Evolutionary conservation across 805 yeast genomes (phyloP).

Genomic region (Wickerhamiella spandovensis): DNA sequence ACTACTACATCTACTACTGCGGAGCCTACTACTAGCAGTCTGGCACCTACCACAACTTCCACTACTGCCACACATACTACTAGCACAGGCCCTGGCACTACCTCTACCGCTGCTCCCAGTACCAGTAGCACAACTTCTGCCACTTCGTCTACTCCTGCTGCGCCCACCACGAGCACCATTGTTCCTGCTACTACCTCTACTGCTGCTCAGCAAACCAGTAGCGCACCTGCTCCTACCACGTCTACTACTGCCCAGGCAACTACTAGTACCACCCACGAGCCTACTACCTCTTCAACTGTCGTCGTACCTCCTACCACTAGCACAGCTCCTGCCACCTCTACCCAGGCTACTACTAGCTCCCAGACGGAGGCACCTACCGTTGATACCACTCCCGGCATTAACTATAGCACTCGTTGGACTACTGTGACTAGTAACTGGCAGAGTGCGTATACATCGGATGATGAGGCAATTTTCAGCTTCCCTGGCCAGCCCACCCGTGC

Average conservation of each 20-base stretch:
- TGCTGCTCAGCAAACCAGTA: no score
- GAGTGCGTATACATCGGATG: background rate
- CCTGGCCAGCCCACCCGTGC: background rate
- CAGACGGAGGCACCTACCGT: background rate
- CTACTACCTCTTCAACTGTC: background rate
- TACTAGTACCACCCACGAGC: no score
- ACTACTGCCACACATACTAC: no score
- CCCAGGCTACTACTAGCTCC: background rate
- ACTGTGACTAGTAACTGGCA: background rate
- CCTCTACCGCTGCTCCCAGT: no score
- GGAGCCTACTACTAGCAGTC: no score
- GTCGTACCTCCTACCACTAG: no score
- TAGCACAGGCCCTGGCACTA: no score
- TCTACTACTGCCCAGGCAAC: background rate
- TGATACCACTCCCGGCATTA: background rate
- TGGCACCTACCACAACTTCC: no score
- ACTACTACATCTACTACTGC: no score
- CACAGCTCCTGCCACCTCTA: background rate
- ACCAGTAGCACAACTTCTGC: background rate
- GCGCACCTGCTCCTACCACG: background rate
- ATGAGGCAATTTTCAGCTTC: background rate
- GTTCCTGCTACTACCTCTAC: no score
- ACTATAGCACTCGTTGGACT: background rate
- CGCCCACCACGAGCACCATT: no score
- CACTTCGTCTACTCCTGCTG: background rate